Conservation (phyloP, 169 alveolate species). For the Eimeria maxima region DNA sequence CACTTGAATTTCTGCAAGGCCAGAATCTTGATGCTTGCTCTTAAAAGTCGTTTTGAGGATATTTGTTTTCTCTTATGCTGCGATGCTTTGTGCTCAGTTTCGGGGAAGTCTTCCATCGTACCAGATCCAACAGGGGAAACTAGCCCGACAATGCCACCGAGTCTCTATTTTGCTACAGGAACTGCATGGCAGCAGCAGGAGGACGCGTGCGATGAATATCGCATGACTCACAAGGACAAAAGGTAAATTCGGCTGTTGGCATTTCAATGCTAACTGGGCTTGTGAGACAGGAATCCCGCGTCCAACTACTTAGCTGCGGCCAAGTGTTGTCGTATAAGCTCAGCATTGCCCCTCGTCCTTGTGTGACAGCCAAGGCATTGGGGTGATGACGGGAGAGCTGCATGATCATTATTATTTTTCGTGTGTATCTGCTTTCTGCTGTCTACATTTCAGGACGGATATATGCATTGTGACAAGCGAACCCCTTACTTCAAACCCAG, state of each 20-base stretch:
- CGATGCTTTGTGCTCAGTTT: neutral
- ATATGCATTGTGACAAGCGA: constrained; percentile 81
- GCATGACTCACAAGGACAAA: constrained; percentile 81
- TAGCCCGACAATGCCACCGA: constrained; percentile 77
- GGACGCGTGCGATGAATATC: constrained; percentile 55
- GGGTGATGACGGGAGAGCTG: neutral
- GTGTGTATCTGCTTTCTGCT: too few species aligned
- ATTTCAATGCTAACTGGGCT: neutral
- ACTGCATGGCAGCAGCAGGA: constrained; percentile 78
- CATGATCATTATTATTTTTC: neutral
- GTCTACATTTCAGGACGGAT: constrained; percentile 65
- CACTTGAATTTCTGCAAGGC: neutral
- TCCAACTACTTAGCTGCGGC: neutral
- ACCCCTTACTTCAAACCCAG: constrained; percentile 81
- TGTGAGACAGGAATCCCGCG: neutral
- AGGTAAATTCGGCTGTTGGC: neutral
- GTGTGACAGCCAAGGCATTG: neutral
- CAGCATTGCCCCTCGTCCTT: neutral
- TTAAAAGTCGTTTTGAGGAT: neutral
- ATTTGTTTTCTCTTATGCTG: neutral
- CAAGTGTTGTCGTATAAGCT: neutral
- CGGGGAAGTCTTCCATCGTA: constrained; percentile 68
- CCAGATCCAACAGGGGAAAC: constrained; percentile 45
- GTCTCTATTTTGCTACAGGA: constrained; percentile 84
- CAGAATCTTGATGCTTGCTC: neutral